These are phyloP conservation scores for Trichomonas gallinae DNA, from an alignment of 208 protist species.

Conservation along the genomic window DNA sequence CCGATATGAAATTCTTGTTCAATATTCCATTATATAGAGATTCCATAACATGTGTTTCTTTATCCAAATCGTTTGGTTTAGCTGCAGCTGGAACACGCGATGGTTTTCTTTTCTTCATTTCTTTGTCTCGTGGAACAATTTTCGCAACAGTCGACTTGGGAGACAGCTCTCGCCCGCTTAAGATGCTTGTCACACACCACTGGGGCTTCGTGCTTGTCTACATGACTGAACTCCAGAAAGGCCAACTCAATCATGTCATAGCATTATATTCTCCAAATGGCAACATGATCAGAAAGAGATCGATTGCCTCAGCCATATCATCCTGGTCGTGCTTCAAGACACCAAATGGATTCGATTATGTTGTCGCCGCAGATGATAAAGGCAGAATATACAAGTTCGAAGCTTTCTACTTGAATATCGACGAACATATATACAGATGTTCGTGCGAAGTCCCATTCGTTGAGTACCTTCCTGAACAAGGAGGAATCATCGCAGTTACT, in stretches of 20 bases:
- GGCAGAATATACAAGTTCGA: not conserved
- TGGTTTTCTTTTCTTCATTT: not conserved
- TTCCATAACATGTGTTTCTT: not conserved
- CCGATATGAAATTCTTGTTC: not conserved
- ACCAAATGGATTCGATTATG: not conserved
- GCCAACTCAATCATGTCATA: not conserved
- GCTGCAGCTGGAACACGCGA: not conserved
- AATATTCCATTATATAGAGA: not conserved
- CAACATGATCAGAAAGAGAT: not conserved
- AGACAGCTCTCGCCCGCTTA: not conserved
- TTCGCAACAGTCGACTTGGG: not conserved
- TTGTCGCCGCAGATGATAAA: not conserved
- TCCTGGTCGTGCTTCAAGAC: not conserved
- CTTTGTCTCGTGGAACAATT: not conserved
- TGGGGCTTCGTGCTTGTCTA: not conserved
- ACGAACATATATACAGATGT: not conserved
- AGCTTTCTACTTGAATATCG: not conserved
- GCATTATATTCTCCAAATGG: not conserved
- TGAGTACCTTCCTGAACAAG: not conserved
- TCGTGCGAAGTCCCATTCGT: not conserved
- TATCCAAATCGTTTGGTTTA: not conserved
- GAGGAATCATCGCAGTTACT: not conserved
- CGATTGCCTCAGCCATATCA: not conserved
- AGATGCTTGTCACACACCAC: not conserved
- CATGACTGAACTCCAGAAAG: too few relatives aligned